phyloP scores from a whole-genome alignment of 352 stramenopile species.

The Globisporangium cylindrosporum region DNA sequence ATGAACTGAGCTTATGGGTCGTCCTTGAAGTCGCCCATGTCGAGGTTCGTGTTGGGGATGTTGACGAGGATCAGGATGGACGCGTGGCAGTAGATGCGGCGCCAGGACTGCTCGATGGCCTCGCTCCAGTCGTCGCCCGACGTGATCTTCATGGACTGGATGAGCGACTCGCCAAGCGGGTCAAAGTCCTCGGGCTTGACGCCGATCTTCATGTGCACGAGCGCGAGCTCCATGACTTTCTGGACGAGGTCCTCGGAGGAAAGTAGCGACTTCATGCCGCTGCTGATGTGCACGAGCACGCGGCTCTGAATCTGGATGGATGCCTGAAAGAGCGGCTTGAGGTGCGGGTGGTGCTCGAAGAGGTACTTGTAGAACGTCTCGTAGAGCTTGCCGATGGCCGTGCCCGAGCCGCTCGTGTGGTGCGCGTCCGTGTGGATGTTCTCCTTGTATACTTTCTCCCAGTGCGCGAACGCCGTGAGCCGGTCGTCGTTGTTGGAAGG shows the following conservation, averaged over 20 bases:
- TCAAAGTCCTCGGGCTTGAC: slow-evolving; percentile 68
- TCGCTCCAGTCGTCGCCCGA: slow-evolving; percentile 47
- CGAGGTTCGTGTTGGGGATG: slow-evolving; percentile 44
- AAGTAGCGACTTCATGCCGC: slow-evolving; percentile 59
- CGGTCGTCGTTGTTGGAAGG: slow-evolving; percentile 49
- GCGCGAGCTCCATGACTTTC: slow-evolving; percentile 53
- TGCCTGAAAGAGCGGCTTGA: slow-evolving; percentile 61
- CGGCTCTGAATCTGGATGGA: slow-evolving; percentile 58
- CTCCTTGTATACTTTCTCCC: slow-evolving; percentile 64
- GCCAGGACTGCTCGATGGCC: slow-evolving; percentile 47
- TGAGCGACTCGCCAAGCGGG: slow-evolving; percentile 49
- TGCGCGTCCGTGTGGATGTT: slow-evolving; percentile 61
- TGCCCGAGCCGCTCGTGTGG: slow-evolving; percentile 36
- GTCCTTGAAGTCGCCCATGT: slow-evolving; percentile 37
- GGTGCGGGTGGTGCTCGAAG: slow-evolving; percentile 53
- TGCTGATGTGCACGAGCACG: slow-evolving; percentile 63
- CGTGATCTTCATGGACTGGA: slow-evolving; percentile 57
- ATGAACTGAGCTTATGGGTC: background rate
- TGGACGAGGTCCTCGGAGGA: slow-evolving; percentile 51
- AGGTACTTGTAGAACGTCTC: slow-evolving; percentile 67
- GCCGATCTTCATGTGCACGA: slow-evolving; percentile 65
- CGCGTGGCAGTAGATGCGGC: slow-evolving; percentile 58
- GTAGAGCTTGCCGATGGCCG: slow-evolving; percentile 54
- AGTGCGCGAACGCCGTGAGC: slow-evolving; percentile 53
- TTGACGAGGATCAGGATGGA: slow-evolving; percentile 65